phyloP scores from a whole-genome alignment of 768 basidiomycete species.

The Phaeotremella fagi region DNA sequence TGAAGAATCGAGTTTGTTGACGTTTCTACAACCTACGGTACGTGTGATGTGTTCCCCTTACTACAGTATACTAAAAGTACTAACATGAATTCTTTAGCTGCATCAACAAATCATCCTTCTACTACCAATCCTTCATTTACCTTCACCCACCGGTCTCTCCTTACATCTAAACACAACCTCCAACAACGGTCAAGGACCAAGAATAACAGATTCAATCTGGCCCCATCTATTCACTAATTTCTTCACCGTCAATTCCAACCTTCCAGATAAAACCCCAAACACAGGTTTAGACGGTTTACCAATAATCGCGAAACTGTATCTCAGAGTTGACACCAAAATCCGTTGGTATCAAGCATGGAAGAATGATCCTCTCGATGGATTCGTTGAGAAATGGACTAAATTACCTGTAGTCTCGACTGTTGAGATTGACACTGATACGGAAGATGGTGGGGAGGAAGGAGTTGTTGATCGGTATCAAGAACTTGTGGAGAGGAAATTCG shows the following conservation, averaged over 20 bases:
- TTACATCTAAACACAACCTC: constrained; percentile 6
- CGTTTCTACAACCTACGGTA: not conserved
- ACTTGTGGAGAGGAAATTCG: too few species aligned
- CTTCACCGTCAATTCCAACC: not conserved
- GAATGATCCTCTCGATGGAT: constrained; percentile 7
- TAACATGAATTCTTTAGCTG: not conserved
- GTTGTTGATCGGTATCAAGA: too few species aligned
- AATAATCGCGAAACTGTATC: constrained; percentile 2
- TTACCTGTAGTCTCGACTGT: too few species aligned
- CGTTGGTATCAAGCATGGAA: constrained; percentile 14
- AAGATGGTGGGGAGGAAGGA: not conserved
- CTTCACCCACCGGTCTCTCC: constrained; percentile 14
- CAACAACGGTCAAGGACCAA: not conserved
- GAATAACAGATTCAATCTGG: constrained; percentile 9
- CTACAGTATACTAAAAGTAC: not conserved
- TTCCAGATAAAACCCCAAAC: too few species aligned
- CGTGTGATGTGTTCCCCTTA: not conserved
- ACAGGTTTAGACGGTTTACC: constrained; percentile 1
- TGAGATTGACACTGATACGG: not conserved
- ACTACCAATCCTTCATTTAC: constrained; percentile 6
- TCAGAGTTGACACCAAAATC: constrained; percentile 2
- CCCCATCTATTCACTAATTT: constrained; percentile 7
- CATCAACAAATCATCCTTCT: constrained; percentile 14
- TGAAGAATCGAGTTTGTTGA: not conserved
- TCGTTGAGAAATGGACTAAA: constrained; percentile 10